Conservation (phyloP, 805 yeast genomes). For the Starmera pachycereana region DNA sequence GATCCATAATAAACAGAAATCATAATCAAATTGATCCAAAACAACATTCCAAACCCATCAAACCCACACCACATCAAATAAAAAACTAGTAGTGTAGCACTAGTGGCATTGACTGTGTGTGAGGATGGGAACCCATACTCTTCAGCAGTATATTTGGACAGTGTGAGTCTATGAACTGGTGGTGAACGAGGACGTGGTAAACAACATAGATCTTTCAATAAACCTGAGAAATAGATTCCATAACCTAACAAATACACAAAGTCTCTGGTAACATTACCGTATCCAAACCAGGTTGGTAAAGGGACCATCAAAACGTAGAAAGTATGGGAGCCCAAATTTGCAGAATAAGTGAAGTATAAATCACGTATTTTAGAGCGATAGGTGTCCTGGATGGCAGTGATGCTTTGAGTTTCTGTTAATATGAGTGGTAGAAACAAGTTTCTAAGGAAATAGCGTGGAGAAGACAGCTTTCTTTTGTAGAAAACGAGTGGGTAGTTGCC, state of each 20-base stretch:
- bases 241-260: slow-evolving; percentile 54
- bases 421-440: slow-evolving; percentile 42
- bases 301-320: slow-evolving; percentile 89
- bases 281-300: slow-evolving; percentile 74
- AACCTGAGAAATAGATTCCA: slow-evolving; percentile 59
- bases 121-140: slow-evolving; percentile 95
- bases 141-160: slow-evolving; percentile 81
- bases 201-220: slow-evolving; percentile 74
- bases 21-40: slow-evolving; percentile 3
- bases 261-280: slow-evolving; percentile 46
- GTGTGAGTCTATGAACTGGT: slow-evolving; percentile 80
- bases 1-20: slow-evolving; percentile 44
- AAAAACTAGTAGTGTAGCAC: slow-evolving; percentile 50
- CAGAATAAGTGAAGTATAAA: slow-evolving; percentile 74
- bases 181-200: slow-evolving; percentile 91
- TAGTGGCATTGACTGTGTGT: slow-evolving; percentile 91
- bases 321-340: slow-evolving; percentile 86
- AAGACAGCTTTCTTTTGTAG: slow-evolving; percentile 49
- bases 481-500: slow-evolving; percentile 63
- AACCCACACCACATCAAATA: slow-evolving; percentile 12
- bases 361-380: slow-evolving; percentile 47
- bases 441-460: slow-evolving; percentile 45
- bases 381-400: slow-evolving; percentile 45
- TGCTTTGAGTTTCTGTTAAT: slow-evolving; percentile 49
- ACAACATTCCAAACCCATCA: background rate